These are phyloP conservation scores for Acanthamoeba sp. DNA, from an alignment of 208 protist genomes.

Conservation along the genomic window DNA sequence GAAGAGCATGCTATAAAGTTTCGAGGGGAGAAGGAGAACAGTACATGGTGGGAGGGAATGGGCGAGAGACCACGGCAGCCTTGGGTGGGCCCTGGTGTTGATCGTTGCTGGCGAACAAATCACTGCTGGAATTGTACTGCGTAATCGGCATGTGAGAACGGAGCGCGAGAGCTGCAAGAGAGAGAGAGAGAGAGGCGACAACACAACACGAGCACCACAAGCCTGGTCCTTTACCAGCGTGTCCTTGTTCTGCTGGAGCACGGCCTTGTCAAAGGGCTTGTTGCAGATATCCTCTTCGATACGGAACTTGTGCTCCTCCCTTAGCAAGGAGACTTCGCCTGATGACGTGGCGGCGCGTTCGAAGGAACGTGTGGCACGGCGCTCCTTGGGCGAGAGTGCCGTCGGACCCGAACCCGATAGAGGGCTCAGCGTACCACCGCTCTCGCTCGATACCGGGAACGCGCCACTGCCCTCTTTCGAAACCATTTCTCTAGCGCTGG, in stretches of 20 bases:
- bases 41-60: neutral
- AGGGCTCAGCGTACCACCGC: neutral
- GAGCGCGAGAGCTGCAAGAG: no score
- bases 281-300: slow-evolving; percentile 42
- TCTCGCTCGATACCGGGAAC: neutral
- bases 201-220: neutral
- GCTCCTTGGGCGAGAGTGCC: neutral
- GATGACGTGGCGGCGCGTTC: neutral
- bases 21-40: neutral
- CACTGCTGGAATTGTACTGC: neutral
- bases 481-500: neutral
- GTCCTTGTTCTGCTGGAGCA: neutral
- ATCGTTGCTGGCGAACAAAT: neutral
- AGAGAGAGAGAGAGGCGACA: no score
- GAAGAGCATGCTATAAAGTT: neutral
- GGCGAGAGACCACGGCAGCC: neutral
- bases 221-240: neutral
- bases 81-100: neutral
- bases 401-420: neutral
- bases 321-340: neutral
- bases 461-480: neutral
- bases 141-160: no score
- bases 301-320: neutral
- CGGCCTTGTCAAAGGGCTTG: slow-evolving; percentile 1
- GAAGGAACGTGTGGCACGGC: neutral